A percentile compares a stretch with the other conserved stretches of the same genome.
phyloP scores from a whole-genome alignment of 2,329 filamentous ascomycete genomes.

The Verticillium klebahnii region DNA sequence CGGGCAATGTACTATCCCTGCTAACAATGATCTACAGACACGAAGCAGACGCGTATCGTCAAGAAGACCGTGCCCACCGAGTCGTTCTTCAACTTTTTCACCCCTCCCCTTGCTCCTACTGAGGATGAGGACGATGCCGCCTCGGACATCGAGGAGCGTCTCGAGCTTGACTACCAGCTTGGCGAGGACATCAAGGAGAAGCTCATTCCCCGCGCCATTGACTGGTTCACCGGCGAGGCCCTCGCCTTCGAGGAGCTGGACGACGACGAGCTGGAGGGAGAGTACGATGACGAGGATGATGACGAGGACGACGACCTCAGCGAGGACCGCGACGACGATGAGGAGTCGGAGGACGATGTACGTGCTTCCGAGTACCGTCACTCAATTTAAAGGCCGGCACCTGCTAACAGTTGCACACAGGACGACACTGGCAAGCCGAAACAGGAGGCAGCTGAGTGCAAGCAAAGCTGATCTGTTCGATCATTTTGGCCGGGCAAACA shows the following conservation, averaged over 20 bases:
- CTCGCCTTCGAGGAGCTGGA: conserved; percentile 93
- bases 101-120: conserved; percentile 79
- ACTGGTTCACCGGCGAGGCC: conserved; percentile 99
- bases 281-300: conserved; percentile 83
- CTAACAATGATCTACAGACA: conserved; percentile 56
- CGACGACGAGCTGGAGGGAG: conserved; percentile 74
- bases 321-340: conserved; percentile 79
- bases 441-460: conserved; percentile 93
- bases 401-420: conserved; percentile 36
- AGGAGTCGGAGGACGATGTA: conserved; percentile 76
- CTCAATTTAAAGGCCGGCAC: not conserved
- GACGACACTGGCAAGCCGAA: conserved; percentile 86
- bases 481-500: conserved; percentile 1
- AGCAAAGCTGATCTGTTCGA: conserved; percentile 69
- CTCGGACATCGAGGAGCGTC: conserved; percentile 91
- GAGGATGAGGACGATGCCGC: conserved; percentile 70
- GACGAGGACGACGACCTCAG: conserved; percentile 86
- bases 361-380: conserved; percentile 17
- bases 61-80: conserved; percentile 99
- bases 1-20: not conserved
- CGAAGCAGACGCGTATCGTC: conserved; percentile 97
- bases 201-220: conserved; percentile 94
- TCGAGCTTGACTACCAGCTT: conserved; percentile 97
- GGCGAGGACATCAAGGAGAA: conserved; percentile 99
- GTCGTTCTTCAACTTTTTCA: conserved; percentile 99